A percentile compares a stretch with the other conserved stretches of the same genome.
Conservation (phyloP, 164 flowering plant genomes). For the Cinnamomum micranthum region DNA sequence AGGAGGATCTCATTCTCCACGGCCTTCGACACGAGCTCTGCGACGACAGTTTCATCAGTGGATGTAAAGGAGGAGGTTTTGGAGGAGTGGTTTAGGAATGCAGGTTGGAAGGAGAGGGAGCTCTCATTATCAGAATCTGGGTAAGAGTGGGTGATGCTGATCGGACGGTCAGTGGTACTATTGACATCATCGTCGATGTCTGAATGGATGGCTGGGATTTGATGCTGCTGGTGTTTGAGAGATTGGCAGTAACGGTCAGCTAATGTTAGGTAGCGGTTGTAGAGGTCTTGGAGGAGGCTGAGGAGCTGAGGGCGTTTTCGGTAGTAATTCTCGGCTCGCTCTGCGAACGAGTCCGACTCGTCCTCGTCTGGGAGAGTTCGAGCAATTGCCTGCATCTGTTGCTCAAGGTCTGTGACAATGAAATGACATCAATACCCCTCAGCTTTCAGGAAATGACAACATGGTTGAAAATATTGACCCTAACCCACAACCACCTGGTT, state of each 20-base stretch:
- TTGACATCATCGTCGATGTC: constrained; percentile 10
- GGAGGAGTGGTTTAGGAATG: constrained; percentile 1
- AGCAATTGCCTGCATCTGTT: constrained; percentile 42
- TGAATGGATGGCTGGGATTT: constrained; percentile 13
- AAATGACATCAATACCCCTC: neutral
- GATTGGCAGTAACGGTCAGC: constrained; percentile 60
- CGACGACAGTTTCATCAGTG: constrained; percentile 20
- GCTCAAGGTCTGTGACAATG: constrained; percentile 39
- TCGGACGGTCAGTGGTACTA: neutral
- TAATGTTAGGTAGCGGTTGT: constrained; percentile 51
- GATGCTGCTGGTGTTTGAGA: constrained; percentile 20
- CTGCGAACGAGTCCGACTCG: constrained; percentile 47
- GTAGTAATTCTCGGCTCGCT: constrained; percentile 78
- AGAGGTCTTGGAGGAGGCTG: constrained; percentile 59
- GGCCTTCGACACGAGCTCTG: constrained; percentile 44
- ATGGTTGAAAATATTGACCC: too few relatives aligned
- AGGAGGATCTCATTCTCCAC: constrained; percentile 43
- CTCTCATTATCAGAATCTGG: constrained; percentile 58
- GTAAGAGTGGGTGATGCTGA: neutral
- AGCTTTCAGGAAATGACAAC: too few relatives aligned
- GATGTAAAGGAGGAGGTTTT: neutral
- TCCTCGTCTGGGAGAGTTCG: constrained; percentile 22
- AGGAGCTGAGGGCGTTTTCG: constrained; percentile 67
- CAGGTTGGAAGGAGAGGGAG: constrained; percentile 48
- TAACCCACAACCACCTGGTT: too few relatives aligned